phyloP scores from a whole-genome alignment of 2,329 filamentous ascomycete genomes.

The Penicillium sclerotigenum region DNA sequence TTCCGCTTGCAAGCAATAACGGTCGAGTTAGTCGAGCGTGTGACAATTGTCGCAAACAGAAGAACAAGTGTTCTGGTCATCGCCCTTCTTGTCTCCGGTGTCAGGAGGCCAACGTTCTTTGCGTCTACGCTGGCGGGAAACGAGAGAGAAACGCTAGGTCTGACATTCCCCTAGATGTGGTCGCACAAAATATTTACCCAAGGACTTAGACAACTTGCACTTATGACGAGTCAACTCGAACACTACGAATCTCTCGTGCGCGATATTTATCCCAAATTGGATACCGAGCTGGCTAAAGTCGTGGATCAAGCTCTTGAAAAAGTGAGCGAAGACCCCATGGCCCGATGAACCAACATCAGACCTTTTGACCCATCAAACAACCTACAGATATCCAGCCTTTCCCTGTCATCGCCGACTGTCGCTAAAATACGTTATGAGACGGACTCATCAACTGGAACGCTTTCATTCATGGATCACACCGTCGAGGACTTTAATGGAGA shows the following conservation, averaged over 20 bases:
- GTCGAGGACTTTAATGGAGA: conserved; percentile 45
- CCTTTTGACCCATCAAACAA: background rate
- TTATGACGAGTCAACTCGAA: conserved; percentile 38
- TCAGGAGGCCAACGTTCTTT: conserved; percentile 39
- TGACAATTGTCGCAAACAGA: conserved; percentile 46
- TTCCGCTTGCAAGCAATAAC: conserved; percentile 21
- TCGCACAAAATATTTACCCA: conserved; percentile 4
- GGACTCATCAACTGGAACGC: conserved; percentile 21
- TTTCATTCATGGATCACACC: conserved; percentile 39
- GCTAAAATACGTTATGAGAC: background rate
- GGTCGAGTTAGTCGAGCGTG: conserved; percentile 41
- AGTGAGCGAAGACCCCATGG: conserved; percentile 24
- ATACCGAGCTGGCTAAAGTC: conserved; percentile 30
- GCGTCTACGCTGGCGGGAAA: conserved; percentile 46
- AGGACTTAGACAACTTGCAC: conserved; percentile 35
- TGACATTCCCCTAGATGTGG: conserved; percentile 9
- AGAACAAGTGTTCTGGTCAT: conserved; percentile 48
- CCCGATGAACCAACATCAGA: background rate
- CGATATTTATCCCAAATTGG: conserved; percentile 35
- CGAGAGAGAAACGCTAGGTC: conserved; percentile 45
- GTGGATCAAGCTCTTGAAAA: conserved; percentile 35
- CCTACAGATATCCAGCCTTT: background rate
- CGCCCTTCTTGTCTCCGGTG: conserved; percentile 44
- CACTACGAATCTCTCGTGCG: conserved; percentile 37
- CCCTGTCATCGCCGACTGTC: background rate